phyloP scores from a whole-genome alignment of 2,329 filamentous ascomycete species.

The Penicillium thymicola region DNA sequence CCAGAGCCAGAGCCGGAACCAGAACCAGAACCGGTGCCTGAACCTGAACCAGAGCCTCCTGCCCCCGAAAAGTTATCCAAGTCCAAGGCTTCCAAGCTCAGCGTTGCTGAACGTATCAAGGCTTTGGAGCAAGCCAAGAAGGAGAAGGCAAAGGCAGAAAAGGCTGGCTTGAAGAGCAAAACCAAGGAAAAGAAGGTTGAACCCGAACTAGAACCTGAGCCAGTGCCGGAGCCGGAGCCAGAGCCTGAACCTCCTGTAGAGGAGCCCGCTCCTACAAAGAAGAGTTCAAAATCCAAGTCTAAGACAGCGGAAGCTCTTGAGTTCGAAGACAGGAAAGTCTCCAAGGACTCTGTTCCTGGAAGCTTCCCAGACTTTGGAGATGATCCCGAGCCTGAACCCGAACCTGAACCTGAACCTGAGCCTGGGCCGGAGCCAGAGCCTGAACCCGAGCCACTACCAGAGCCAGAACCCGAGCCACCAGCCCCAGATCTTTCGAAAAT shows the following conservation, averaged over 20 bases:
- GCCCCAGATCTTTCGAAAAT: conserved; percentile 25
- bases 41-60: conserved; percentile 39
- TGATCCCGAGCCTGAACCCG: conserved; percentile 21
- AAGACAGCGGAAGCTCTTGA: conserved; percentile 22
- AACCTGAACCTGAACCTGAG: conserved; percentile 28
- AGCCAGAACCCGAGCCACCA: conserved; percentile 14
- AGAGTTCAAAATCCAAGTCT: conserved; percentile 22
- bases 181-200: conserved; percentile 21
- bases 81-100: conserved; percentile 43
- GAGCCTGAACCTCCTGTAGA: conserved; percentile 32
- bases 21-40: conserved; percentile 32
- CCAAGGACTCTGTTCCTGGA: conserved; percentile 51
- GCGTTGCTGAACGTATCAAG: conserved; percentile 54
- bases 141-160: conserved; percentile 39
- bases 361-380: conserved; percentile 51
- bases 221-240: conserved; percentile 12
- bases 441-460: conserved; percentile 19
- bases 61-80: conserved; percentile 44
- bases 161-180: conserved; percentile 35
- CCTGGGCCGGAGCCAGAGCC: conserved; percentile 28
- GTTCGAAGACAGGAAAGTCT: conserved; percentile 33
- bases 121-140: conserved; percentile 43
- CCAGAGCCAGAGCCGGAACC: conserved; percentile 30
- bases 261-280: conserved; percentile 39
- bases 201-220: conserved; percentile 24